phyloP scores from a whole-genome alignment of 441 rosid genomes.

The Populus trichocarpa region DNA sequence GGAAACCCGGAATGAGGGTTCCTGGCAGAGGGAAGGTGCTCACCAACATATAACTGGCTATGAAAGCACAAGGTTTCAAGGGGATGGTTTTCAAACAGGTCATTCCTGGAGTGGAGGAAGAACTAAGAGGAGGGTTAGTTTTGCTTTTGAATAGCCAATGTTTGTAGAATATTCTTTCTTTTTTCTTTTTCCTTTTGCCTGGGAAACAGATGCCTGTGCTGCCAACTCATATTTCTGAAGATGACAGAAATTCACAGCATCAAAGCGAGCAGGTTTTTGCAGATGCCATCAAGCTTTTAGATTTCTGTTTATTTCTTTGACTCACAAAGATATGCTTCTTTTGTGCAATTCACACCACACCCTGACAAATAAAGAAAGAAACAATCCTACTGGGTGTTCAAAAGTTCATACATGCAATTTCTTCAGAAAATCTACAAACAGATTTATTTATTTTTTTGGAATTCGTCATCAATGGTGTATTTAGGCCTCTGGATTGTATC shows the following conservation, averaged over 20 bases:
- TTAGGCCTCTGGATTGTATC: neutral
- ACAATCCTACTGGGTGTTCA: neutral
- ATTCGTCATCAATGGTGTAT: neutral
- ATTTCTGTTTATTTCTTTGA: neutral
- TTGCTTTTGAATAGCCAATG: slow-evolving; percentile 27
- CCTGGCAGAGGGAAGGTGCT: slow-evolving; percentile 41
- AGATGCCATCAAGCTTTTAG: neutral
- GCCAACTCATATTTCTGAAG: neutral
- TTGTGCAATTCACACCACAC: slow-evolving; percentile 7
- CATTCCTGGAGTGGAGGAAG: slow-evolving; percentile 24
- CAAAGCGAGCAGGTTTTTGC: slow-evolving; percentile 3
- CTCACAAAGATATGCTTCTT: neutral
- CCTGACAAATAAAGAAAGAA: neutral
- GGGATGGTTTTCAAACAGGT: slow-evolving; percentile 27
- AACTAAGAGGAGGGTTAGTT: slow-evolving; percentile 41
- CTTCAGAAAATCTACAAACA: neutral
- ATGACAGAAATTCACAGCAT: neutral
- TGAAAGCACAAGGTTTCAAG: slow-evolving; percentile 38
- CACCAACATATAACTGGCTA: slow-evolving; percentile 26
- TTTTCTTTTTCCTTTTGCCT: neutral
- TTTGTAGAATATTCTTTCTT: neutral
- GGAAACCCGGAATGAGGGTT: slow-evolving; percentile 36
- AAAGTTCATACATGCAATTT: too few species aligned
- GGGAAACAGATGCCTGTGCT: neutral
- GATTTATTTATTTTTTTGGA: neutral